Percentiles rank a stretch among this genome's conserved stretches.
Evolutionary conservation across 495 filamentous ascomycete genomes (phyloP).

Genomic region (Hypoxylon subgilvum): DNA sequence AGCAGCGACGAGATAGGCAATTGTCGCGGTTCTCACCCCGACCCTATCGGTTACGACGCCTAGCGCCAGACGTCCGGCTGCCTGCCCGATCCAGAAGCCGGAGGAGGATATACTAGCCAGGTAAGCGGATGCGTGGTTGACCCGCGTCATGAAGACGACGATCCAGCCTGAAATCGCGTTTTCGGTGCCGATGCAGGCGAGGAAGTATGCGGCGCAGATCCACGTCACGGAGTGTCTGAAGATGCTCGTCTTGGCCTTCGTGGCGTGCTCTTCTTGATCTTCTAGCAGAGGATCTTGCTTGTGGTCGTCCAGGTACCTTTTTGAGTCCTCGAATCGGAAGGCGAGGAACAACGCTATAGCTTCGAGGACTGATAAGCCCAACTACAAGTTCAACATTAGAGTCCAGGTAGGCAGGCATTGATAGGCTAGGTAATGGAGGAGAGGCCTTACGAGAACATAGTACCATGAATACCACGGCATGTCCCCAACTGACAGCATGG

Average conservation of each 20-base stretch:
- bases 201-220: slow-evolving; percentile 69
- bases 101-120: slow-evolving; percentile 72
- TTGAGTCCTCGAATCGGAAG: slow-evolving; percentile 67
- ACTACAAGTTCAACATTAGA: slow-evolving; percentile 46
- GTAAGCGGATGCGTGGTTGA: slow-evolving; percentile 66
- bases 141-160: slow-evolving; percentile 72
- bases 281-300: slow-evolving; percentile 15
- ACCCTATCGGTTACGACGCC: slow-evolving; percentile 61
- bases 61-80: slow-evolving; percentile 66
- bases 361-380: slow-evolving; percentile 63
- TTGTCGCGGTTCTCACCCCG: slow-evolving; percentile 62
- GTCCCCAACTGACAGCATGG: slow-evolving; percentile 55
- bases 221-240: slow-evolving; percentile 58
- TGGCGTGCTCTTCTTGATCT: slow-evolving; percentile 29
- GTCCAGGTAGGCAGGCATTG: background rate
- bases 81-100: slow-evolving; percentile 76
- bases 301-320: slow-evolving; percentile 58
- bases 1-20: slow-evolving; percentile 58
- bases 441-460: slow-evolving; percentile 45
- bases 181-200: slow-evolving; percentile 73
- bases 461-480: slow-evolving; percentile 63
- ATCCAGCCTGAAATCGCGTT: slow-evolving; percentile 77
- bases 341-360: slow-evolving; percentile 52
- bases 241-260: slow-evolving; percentile 25
- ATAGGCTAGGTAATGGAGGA: background rate